phyloP scores from a whole-genome alignment of 768 basidiomycete species.

The Exsudoporus frostii region DNA sequence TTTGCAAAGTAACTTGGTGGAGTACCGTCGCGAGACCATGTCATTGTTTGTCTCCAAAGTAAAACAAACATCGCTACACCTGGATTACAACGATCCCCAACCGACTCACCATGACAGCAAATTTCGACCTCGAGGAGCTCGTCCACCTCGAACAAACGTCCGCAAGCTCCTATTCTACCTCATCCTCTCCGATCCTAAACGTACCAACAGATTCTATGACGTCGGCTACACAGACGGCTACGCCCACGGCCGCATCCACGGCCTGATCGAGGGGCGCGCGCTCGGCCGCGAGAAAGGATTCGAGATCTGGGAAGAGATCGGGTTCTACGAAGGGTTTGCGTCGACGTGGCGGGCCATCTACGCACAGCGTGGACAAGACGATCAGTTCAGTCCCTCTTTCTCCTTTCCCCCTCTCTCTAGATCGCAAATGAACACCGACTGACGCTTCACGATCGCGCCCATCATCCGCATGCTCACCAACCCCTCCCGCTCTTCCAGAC shows the following conservation, averaged over 20 bases:
- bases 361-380: conserved; percentile 26
- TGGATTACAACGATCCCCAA: not conserved
- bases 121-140: conserved; percentile 57
- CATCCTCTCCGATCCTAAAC: not conserved
- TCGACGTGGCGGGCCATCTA: conserved; percentile 60
- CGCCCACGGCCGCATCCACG: conserved; percentile 85
- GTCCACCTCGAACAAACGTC: conserved; percentile 65
- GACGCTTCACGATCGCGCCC: not conserved
- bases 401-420: not conserved
- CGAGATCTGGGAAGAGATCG: conserved; percentile 97
- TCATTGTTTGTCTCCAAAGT: not conserved
- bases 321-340: conserved; percentile 88
- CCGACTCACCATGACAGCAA: conserved; percentile 15
- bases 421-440: not conserved
- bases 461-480: not conserved
- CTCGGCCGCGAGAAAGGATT: conserved; percentile 88
- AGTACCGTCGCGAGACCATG: not conserved
- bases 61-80: not conserved
- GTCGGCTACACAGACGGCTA: conserved; percentile 74
- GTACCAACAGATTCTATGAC: conserved; percentile 65
- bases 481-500: conserved; percentile 35
- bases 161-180: conserved; percentile 9
- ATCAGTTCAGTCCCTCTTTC: conserved; percentile 12
- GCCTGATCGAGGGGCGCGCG: conserved; percentile 85
- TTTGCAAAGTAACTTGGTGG: not conserved